phyloP scores from a whole-genome alignment of 2,329 filamentous ascomycete species.

The Eutypa lata region DNA sequence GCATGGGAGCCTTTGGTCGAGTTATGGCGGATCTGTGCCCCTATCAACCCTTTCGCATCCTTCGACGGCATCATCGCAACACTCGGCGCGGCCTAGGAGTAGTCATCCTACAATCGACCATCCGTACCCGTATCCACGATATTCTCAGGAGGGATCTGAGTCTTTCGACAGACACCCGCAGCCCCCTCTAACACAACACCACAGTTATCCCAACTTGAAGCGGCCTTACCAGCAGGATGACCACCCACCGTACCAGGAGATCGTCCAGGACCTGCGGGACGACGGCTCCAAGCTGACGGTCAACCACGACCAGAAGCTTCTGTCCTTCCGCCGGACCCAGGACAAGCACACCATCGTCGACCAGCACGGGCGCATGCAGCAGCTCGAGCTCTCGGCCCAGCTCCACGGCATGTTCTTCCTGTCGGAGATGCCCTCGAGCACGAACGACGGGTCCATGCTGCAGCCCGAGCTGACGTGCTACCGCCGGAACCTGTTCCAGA shows the following conservation, averaged over 20 bases:
- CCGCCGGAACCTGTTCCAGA: conserved; percentile 91
- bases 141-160: conserved; percentile 52
- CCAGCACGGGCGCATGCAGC: conserved; percentile 56
- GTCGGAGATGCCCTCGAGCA: conserved; percentile 70
- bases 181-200: conserved; percentile 44
- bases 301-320: conserved; percentile 59
- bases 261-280: conserved; percentile 58
- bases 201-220: conserved; percentile 55
- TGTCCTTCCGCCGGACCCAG: conserved; percentile 54
- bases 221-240: conserved; percentile 55
- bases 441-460: conserved; percentile 53
- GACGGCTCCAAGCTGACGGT: conserved; percentile 55
- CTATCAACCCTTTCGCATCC: conserved; percentile 46
- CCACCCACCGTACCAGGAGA: conserved; percentile 55
- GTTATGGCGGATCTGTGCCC: conserved; percentile 52
- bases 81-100: conserved; percentile 48
- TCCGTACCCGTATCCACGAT: conserved; percentile 52
- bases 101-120: conserved; percentile 49
- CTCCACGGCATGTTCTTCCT: conserved; percentile 88
- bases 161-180: conserved; percentile 52
- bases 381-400: conserved; percentile 66
- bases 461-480: conserved; percentile 92
- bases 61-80: conserved; percentile 41
- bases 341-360: conserved; percentile 61
- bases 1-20: conserved; percentile 57